These are phyloP conservation scores for Boletus sp. DNA, from an alignment of 1,284 basidiomycete genomes.

Conservation along the genomic window DNA sequence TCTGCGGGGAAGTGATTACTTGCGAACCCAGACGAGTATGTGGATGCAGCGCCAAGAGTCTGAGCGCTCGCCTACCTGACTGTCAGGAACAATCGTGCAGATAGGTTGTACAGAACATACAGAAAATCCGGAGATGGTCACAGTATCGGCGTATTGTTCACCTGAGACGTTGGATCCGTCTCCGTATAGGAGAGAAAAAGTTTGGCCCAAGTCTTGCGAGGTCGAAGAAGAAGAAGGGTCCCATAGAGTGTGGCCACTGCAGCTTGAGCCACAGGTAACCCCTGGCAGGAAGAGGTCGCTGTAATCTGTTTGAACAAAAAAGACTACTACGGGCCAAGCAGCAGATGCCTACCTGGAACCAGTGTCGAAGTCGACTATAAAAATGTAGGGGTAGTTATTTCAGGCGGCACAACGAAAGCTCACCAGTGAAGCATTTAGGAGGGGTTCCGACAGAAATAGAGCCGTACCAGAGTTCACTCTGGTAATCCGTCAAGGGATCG, in stretches of 20 bases:
- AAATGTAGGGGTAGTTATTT: background rate
- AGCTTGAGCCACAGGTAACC: conserved; percentile 31
- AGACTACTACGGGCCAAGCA: no score
- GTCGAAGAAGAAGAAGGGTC: conserved; percentile 43
- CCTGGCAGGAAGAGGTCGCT: conserved; percentile 26
- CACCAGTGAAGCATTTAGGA: conserved; percentile 22
- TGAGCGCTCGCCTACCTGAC: conserved; percentile 32
- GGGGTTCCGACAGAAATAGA: conserved; percentile 40
- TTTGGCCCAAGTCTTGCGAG: conserved; percentile 34
- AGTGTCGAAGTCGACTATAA: conserved; percentile 43
- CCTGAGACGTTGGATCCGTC: conserved; percentile 37
- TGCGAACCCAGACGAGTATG: conserved; percentile 28
- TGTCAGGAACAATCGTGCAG: background rate
- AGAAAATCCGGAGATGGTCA: conserved; percentile 38
- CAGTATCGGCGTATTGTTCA: conserved; percentile 55
- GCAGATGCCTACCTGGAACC: conserved; percentile 28
- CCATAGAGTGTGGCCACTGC: conserved; percentile 39
- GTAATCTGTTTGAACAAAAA: background rate
- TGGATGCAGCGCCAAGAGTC: conserved; percentile 36
- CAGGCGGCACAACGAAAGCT: background rate
- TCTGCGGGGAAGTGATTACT: conserved; percentile 29
- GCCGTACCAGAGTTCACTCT: conserved; percentile 34
- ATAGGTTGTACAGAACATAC: conserved; percentile 19
- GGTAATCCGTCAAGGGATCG: conserved; percentile 26
- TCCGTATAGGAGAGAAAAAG: conserved; percentile 54